Evolutionary conservation across 2,329 filamentous ascomycete genomes (phyloP), one percentile per base, ranked within the genome.

Genomic region (Drechslerella dactyloides): DNA sequence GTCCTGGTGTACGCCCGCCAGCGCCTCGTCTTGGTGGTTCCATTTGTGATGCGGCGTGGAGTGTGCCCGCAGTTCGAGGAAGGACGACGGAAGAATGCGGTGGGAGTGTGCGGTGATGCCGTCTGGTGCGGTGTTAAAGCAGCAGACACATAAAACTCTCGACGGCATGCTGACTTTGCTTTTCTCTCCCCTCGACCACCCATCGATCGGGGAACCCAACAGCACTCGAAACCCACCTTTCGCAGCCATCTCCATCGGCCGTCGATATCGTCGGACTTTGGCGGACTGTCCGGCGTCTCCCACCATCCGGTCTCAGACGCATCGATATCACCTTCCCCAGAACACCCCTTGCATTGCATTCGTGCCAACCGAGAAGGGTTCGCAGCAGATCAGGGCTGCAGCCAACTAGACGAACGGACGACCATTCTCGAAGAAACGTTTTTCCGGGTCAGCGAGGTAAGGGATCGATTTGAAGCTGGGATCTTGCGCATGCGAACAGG

Each of bases 381-480:
- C 42, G 55, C 58, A 53, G 44, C 56, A 40, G 57, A 65, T 51
- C 60, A 57, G 56, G 57, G 60, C 65, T 59, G 66, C 59, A 65
- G 44, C 8, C 11, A 19, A 23, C 44, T 21, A 55, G 55, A 33
- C 8, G 15, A 19, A 23, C 44, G 8, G 50, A 60, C 54, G 55
- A 72, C 60, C 51, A 13, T 54, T 64, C 50, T 53, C 56, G 51
- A 56, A 56, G 60, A 44, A 65, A 61, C 68, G 60, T 60, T 65
- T 64, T 65, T 61, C 68, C 55, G 55, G 60, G 60, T 60, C 68
- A 65, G 60, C 68, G 63, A 70, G 66, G 66, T 70, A 65, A 72
- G 68, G 44, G 42, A 72, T 30, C 60, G 68, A 65, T 23, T 72
- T 55, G 68, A 61, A 61, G 68, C 68, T 72, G 68, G 60, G 68